Evolutionary conservation across 2,329 filamentous ascomycete genomes (phyloP).

Genomic region (Arthroderma uncinatum): DNA sequence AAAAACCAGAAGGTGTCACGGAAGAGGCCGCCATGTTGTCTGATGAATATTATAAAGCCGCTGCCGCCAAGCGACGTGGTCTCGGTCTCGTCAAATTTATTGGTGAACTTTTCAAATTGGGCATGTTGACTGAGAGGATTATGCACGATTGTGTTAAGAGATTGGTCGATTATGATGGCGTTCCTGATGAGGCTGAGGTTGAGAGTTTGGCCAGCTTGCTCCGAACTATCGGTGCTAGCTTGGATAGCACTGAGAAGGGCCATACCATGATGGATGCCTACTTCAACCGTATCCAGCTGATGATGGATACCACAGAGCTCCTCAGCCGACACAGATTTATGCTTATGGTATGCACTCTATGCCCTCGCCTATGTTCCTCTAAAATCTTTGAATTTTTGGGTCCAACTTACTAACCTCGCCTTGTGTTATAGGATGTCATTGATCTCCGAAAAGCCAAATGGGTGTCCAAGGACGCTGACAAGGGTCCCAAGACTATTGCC

Average conservation of each 20-base stretch:
- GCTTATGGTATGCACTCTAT: conserved; percentile 57
- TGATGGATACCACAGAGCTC: conserved; percentile 68
- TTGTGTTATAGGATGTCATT: conserved; percentile 53
- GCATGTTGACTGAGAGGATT: conserved; percentile 96
- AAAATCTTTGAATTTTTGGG: not conserved
- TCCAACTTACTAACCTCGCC: conserved; percentile 8
- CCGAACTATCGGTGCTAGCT: conserved; percentile 77
- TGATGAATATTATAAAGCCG: conserved; percentile 90
- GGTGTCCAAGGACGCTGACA: conserved; percentile 78
- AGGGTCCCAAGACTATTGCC: conserved; percentile 92
- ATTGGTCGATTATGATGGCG: conserved; percentile 84
- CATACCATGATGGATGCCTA: conserved; percentile 82
- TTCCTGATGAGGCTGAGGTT: conserved; percentile 90
- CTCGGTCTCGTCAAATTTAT: conserved; percentile 98
- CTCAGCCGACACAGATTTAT: conserved; percentile 88
- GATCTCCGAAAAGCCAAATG: conserved; percentile 70
- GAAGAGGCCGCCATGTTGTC: conserved; percentile 74
- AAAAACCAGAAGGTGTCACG: conserved; percentile 59
- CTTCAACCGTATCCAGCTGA: conserved; percentile 75
- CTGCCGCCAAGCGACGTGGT: conserved; percentile 89
- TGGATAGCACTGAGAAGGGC: conserved; percentile 75
- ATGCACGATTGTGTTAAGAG: conserved; percentile 99
- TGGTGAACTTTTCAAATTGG: conserved; percentile 95
- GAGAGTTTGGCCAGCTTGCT: conserved; percentile 92
- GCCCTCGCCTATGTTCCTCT: too few species aligned